A percentile compares a stretch with the other conserved stretches of the same genome.
Evolutionary conservation across 1,139 yeast genomes (phyloP).

Genomic region (Chernovozyma aurita): DNA sequence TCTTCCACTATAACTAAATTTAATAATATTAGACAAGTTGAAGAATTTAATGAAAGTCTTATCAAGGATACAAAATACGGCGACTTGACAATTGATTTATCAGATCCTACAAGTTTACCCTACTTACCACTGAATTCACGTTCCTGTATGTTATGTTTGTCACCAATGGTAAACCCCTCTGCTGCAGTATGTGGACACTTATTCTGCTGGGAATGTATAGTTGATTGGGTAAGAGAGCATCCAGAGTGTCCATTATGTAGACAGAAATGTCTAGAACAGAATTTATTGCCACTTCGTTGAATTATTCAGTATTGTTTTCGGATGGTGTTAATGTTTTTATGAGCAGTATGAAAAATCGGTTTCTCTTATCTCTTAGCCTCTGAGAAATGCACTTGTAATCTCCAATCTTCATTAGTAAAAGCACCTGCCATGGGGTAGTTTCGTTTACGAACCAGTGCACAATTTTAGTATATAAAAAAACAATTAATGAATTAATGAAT

Average conservation of each 20-base stretch:
- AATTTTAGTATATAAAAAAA: too few species aligned
- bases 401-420: background rate
- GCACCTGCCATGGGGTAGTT: too few species aligned
- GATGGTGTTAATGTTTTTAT: too few species aligned
- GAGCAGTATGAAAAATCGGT: background rate
- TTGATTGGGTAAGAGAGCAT: conserved; percentile 84
- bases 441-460: too few species aligned
- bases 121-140: conserved; percentile 71
- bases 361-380: background rate
- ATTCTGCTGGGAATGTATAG: conserved; percentile 89
- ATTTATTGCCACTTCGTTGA: conserved; percentile 61
- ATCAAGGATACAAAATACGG: conserved; percentile 7
- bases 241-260: conserved; percentile 93
- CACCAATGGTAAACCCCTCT: conserved; percentile 76
- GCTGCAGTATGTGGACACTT: conserved; percentile 89
- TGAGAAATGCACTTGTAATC: background rate
- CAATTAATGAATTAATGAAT: too few species aligned
- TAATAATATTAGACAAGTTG: conserved; percentile 18
- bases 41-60: conserved; percentile 12
- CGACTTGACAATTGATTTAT: conserved; percentile 39
- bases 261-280: conserved; percentile 69
- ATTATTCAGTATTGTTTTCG: background rate
- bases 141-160: conserved; percentile 78
- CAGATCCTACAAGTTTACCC: conserved; percentile 54
- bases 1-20: conserved; percentile 7